Base-by-base conservation (phyloP, 768 basidiomycete genomes). In the Leccinum ochraceum region DNA sequence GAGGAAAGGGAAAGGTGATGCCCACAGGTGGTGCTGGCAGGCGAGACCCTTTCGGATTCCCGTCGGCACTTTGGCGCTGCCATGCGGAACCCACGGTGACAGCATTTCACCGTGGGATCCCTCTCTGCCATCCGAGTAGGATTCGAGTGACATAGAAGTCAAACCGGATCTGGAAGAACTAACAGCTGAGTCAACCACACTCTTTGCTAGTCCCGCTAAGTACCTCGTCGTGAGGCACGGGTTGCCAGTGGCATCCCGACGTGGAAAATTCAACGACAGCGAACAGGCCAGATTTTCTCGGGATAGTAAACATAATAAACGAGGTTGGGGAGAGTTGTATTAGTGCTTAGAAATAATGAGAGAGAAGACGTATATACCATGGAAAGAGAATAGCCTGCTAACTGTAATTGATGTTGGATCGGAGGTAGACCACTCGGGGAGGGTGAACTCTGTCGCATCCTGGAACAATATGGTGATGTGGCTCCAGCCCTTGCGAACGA, bases 251-350 rank as follows among this genome's bases (percentile, higher is more conserved):
- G 37, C 81, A 82, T 16, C 80, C 80, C 3, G 84, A 80, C 1
- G 85, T 86, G 66, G 87, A 92, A 69, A 92, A 92, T 75, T 91
- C 89, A 42, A 80, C 85, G n/a, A 90, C 88, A 32, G 81, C 80
- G 17, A 90, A 69, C 1, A 91, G 64, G 30, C 89, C 88, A 3
- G 32, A 32, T 10, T 32, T 76, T 71, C 32, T 83, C 76, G 7
- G 86, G 84, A 37, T 82, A 81, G 16, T 90, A 77, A 24, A 89
- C 79, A 58, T 85, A 79, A 36, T 88, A 85, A 61, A 90, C 80
- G 24, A 87, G 79, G 69, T 91, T 89, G 46, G 90, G 74, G 3
- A 89, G 78, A 1, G 83, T 32, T 77, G 69, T 87, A 86, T 64
- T 49, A 10, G 32, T 46, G 10, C 7, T 5, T 9, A 6, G 49